phyloP scores from a whole-genome alignment of 495 filamentous ascomycete genomes.

The Neurospora sp. region DNA sequence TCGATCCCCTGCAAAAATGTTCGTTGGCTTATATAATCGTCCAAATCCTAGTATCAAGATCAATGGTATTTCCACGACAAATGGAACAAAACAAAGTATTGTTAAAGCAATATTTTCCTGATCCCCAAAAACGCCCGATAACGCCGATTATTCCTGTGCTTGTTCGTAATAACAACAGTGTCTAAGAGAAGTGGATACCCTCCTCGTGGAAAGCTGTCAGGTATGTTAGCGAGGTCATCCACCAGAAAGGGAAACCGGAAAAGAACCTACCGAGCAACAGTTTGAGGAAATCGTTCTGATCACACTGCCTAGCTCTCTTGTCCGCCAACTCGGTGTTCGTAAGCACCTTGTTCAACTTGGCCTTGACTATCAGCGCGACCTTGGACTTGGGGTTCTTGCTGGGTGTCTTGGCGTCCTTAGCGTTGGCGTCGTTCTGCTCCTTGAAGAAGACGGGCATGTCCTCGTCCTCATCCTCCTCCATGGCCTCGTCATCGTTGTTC shows the following conservation, averaged over 20 bases:
- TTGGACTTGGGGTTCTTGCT: constrained; percentile 54
- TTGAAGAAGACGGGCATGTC: constrained; percentile 72
- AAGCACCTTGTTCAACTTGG: constrained; percentile 75
- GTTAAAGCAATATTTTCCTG: neutral
- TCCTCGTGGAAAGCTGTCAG: constrained; percentile 62
- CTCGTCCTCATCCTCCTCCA: constrained; percentile 24
- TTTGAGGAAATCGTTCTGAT: constrained; percentile 79
- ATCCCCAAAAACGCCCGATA: neutral
- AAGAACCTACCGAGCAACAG: constrained; percentile 25
- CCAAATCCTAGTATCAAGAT: neutral
- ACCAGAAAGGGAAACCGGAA: neutral
- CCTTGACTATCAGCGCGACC: constrained; percentile 65
- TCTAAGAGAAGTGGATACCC: constrained; percentile 79
- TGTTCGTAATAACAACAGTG: neutral
- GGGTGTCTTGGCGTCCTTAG: constrained; percentile 35
- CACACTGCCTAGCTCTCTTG: constrained; percentile 71
- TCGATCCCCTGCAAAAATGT: neutral
- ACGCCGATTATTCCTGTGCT: neutral
- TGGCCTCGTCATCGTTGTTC: constrained; percentile 31
- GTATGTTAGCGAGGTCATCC: constrained; percentile 22
- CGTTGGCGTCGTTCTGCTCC: constrained; percentile 43
- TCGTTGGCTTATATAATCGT: neutral
- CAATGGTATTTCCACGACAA: neutral
- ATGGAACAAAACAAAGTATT: neutral
- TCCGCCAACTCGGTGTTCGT: constrained; percentile 67